These are phyloP conservation scores for Phytophthora macrochlamydospora DNA, from an alignment of 352 stramenopile species.

Conservation along the genomic window DNA sequence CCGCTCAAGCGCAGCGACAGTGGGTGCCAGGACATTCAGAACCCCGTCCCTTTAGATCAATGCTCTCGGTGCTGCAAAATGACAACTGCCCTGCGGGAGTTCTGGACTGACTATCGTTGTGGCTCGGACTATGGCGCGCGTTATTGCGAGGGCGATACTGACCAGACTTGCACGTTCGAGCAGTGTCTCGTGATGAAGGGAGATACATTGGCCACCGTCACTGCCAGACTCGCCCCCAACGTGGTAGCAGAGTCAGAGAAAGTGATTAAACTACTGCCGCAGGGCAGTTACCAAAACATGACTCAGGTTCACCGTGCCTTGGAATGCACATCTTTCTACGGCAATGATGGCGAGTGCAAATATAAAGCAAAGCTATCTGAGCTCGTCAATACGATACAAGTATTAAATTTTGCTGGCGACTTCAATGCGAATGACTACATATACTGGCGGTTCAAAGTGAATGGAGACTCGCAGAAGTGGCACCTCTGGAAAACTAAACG, in stretches of 20 bases:
- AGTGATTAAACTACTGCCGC: conserved; percentile 41
- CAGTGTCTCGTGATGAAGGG: conserved; percentile 65
- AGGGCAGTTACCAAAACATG: conserved; percentile 43
- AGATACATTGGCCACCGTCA: conserved; percentile 45
- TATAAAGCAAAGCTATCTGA: conserved; percentile 41
- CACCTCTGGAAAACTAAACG: conserved; percentile 46
- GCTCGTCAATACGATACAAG: conserved; percentile 37
- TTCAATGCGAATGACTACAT: conserved; percentile 40
- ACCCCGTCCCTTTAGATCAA: conserved; percentile 29
- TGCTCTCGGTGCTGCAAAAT: conserved; percentile 59
- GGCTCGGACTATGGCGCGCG: conserved; percentile 46
- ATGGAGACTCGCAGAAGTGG: conserved; percentile 42
- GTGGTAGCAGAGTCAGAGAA: conserved; percentile 36
- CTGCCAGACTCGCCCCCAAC: conserved; percentile 4
- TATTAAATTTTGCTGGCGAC: conserved; percentile 21
- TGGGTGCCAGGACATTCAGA: conserved; percentile 23
- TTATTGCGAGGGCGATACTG: conserved; percentile 40
- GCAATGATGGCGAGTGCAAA: conserved; percentile 29
- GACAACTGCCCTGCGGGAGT: conserved; percentile 50
- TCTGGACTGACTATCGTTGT: conserved; percentile 68
- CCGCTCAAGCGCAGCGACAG: conserved; percentile 31
- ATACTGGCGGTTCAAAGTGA: conserved; percentile 70
- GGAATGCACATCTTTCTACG: conserved; percentile 49
- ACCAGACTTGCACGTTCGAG: conserved; percentile 39
- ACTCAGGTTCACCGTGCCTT: conserved; percentile 68